phyloP scores from a whole-genome alignment of 1,284 basidiomycete genomes.

The Psilocybe mexicana region DNA sequence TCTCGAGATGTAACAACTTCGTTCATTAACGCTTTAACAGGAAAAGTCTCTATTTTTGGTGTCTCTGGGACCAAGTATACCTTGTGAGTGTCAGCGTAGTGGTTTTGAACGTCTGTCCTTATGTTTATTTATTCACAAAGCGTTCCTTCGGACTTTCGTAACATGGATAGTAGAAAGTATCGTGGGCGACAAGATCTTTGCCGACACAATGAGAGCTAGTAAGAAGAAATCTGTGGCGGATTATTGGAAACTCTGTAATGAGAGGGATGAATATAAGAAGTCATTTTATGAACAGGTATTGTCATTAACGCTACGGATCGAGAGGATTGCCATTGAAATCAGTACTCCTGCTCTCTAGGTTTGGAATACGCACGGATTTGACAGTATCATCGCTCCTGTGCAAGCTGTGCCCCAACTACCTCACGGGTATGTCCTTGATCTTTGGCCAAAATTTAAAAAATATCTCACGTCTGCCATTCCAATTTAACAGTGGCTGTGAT shows the following conservation, averaged over 20 bases:
- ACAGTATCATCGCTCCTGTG: slow-evolving; percentile 77
- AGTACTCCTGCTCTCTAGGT: slow-evolving; percentile 41
- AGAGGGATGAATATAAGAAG: slow-evolving; percentile 51
- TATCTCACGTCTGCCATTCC: background rate
- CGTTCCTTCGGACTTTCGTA: slow-evolving; percentile 49
- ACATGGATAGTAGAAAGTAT: slow-evolving; percentile 50
- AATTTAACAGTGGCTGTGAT: slow-evolving; percentile 45
- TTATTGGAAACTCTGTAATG: slow-evolving; percentile 41
- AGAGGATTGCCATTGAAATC: background rate
- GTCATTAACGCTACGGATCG: background rate
- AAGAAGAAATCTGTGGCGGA: slow-evolving; percentile 57
- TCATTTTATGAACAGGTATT: slow-evolving; percentile 59
- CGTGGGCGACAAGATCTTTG: slow-evolving; percentile 59
- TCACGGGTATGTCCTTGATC: slow-evolving; percentile 53
- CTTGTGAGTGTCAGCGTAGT: slow-evolving; percentile 36
- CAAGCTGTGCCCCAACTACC: slow-evolving; percentile 73
- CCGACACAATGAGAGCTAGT: slow-evolving; percentile 38
- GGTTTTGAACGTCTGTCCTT: background rate
- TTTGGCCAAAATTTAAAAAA: background rate
- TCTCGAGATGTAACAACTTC: background rate
- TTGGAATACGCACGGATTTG: slow-evolving; percentile 70
- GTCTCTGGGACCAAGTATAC: slow-evolving; percentile 62
- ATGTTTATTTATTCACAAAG: slow-evolving; percentile 31
- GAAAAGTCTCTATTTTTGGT: slow-evolving; percentile 59
- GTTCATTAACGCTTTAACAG: slow-evolving; percentile 27